Base-by-base conservation (phyloP, 2,329 filamentous ascomycete genomes). In the Tolypocladium sp. region DNA sequence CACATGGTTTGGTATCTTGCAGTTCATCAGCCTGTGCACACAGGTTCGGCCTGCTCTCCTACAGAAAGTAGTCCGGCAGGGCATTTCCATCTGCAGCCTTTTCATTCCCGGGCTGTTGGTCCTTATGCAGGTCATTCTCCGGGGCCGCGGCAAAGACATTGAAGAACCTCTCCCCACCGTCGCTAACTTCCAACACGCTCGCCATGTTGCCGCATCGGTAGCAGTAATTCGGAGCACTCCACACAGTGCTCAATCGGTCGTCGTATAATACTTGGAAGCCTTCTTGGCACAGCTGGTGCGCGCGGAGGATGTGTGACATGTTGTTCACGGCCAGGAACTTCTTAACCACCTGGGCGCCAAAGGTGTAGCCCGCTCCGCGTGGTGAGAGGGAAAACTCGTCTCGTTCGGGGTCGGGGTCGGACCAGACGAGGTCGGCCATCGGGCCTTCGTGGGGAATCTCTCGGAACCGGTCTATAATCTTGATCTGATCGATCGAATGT, bases 341-440 rank as follows among this genome's bases (percentile, higher is more conserved):
- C 76, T 93, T 95, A 57, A 99, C 94, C 20, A 99, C 94, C 73
- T 97, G 94, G 8, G 92, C 92, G 59, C 94, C 94, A 71, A 99
- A 99, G 0, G 93, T 97, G 73, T 99, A 99, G 30, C 94, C 94
- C 25, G 94, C 94, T 51, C 94, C 94, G 62, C 94, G 84, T 2
- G 94, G 94, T 9, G 90, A 95, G 20, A 99, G 83, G 8, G 90
- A 95, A 75, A 99, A 99, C 73, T 99, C 94, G 75, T 99, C 94
- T 59, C 92, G 85, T 67, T 99, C 94, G n/a, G 91, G 89, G 71
- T 99, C 94, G 0, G 94, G 94, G 72, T 99, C 94, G 25, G 92
- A 96, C 94, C 94, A 99, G 38, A 99, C 94, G 6, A 99, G 79
- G 73, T 99, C 94, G n/a, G 94, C 94, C 94, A 99, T 99, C 40